Evolutionary conservation across 768 basidiomycete genomes (phyloP).

Genomic region (Tubosaeta brunneosetosa): DNA sequence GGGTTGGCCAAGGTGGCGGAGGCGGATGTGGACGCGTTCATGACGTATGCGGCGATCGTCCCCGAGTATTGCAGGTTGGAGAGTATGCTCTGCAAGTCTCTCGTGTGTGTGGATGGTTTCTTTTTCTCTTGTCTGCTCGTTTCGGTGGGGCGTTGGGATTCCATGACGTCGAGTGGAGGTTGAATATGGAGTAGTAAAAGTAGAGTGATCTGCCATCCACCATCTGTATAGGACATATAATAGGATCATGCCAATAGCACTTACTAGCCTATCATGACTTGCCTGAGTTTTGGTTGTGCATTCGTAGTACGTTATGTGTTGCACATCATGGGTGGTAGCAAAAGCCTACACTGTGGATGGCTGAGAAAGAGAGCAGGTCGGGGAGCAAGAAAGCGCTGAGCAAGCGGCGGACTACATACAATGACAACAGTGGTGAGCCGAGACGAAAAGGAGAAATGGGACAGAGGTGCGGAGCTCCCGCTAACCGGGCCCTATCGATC

Average conservation of each 20-base stretch:
- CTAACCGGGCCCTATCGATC: too few relatives aligned
- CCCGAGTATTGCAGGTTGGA: slow-evolving; percentile 71
- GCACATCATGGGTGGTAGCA: too few relatives aligned
- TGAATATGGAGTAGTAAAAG: not conserved
- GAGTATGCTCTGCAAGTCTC: slow-evolving; percentile 37
- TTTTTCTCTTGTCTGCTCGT: not conserved
- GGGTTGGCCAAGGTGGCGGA: slow-evolving; percentile 82
- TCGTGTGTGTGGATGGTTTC: slow-evolving; percentile 33
- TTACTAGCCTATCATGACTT: too few relatives aligned
- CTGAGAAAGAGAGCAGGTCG: too few relatives aligned
- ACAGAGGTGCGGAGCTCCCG: too few relatives aligned
- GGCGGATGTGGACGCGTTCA: slow-evolving; percentile 77
- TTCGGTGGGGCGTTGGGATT: not conserved
- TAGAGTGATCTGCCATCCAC: not conserved
- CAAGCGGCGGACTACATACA: too few relatives aligned
- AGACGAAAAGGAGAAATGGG: too few relatives aligned
- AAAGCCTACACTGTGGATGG: too few relatives aligned
- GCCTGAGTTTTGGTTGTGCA: too few relatives aligned
- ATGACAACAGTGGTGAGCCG: too few relatives aligned
- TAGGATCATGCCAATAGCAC: not conserved
- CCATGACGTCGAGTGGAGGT: not conserved
- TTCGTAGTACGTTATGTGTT: too few relatives aligned
- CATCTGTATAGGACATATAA: slow-evolving; percentile 7
- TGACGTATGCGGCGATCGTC: slow-evolving; percentile 81
- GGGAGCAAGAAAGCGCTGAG: too few relatives aligned